Evolutionary conservation across 768 basidiomycete species (phyloP).

Genomic region (Lactarius indigo): DNA sequence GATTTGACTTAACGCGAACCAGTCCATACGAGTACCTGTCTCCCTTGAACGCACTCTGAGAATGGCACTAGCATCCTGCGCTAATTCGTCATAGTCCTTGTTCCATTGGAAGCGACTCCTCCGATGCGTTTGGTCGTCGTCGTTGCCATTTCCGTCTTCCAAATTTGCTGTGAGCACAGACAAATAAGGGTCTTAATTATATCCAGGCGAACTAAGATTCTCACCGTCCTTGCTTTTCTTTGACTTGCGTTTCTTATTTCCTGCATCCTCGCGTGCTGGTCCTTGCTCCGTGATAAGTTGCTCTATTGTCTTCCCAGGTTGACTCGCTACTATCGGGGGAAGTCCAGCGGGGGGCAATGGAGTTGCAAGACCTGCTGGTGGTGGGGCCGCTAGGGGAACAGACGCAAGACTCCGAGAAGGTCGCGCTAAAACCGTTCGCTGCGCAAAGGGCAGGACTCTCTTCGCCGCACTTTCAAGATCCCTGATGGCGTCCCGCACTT

Average conservation of each 20-base stretch:
- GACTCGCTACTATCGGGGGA: slow-evolving; percentile 41
- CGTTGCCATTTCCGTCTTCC: slow-evolving; percentile 11
- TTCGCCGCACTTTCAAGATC: slow-evolving; percentile 51
- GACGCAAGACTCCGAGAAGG: slow-evolving; percentile 4
- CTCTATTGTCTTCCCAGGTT: slow-evolving; percentile 50
- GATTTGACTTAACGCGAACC: slow-evolving; percentile 70
- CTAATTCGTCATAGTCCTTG: slow-evolving; percentile 82
- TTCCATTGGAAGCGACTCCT: slow-evolving; percentile 81
- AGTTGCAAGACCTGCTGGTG: slow-evolving; percentile 7
- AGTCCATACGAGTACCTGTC: slow-evolving; percentile 54
- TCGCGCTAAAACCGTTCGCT: slow-evolving; percentile 14
- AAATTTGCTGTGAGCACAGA: background rate
- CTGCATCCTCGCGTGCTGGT: slow-evolving; percentile 37
- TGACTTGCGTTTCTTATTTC: slow-evolving; percentile 36
- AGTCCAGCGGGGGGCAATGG: slow-evolving; percentile 27
- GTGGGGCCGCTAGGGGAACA: background rate
- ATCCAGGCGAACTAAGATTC: background rate
- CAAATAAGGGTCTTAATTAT: background rate
- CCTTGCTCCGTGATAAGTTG: slow-evolving; percentile 51
- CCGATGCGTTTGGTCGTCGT: slow-evolving; percentile 28
- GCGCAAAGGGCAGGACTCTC: slow-evolving; percentile 40
- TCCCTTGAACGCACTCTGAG: slow-evolving; percentile 72
- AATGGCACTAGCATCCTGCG: slow-evolving; percentile 79
- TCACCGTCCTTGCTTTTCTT: slow-evolving; percentile 30
- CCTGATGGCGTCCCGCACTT: slow-evolving; percentile 52